These are phyloP conservation scores for Aspergillus sp. DNA, from an alignment of 2,329 filamentous ascomycete genomes.

Conservation along the genomic window DNA sequence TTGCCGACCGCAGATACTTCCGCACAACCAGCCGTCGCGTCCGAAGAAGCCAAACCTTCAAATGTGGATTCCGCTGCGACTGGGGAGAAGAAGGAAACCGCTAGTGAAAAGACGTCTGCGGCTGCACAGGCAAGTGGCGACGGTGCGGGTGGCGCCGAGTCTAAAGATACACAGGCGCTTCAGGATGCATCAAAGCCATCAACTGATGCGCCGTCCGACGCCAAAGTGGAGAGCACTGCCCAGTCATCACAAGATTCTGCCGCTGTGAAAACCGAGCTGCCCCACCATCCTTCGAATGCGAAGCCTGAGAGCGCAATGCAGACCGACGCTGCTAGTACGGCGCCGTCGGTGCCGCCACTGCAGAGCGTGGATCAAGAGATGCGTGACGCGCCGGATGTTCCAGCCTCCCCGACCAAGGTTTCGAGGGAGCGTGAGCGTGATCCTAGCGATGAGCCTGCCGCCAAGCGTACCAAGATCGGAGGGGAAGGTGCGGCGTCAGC, in stretches of 20 bases:
- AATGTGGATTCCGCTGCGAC: constrained; percentile 13
- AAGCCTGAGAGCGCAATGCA: constrained; percentile 20
- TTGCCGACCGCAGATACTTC: constrained; percentile 15
- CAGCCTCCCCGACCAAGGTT: constrained; percentile 58
- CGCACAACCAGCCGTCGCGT: constrained; percentile 7
- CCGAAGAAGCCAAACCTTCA: constrained; percentile 16
- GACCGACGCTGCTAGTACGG: constrained; percentile 22
- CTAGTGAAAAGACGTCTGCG: constrained; percentile 2
- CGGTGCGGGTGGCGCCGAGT: not conserved
- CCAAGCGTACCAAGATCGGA: constrained; percentile 80
- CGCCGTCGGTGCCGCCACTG: constrained; percentile 22
- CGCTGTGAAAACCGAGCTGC: constrained; percentile 35
- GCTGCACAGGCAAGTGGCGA: constrained; percentile 5
- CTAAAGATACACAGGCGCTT: constrained; percentile 10
- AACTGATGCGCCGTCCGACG: constrained; percentile 14
- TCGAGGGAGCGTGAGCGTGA: constrained; percentile 79
- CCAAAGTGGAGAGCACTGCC: constrained; percentile 21
- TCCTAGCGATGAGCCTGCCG: constrained; percentile 60
- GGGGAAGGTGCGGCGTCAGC: constrained; percentile 47
- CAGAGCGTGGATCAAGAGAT: constrained; percentile 51
- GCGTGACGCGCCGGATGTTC: constrained; percentile 58
- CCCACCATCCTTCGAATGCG: constrained; percentile 33
- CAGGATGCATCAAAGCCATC: constrained; percentile 14
- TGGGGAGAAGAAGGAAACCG: constrained; percentile 13
- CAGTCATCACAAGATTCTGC: constrained; percentile 24